Percentiles rank a stretch among this genome's conserved stretches.
Evolutionary conservation across 2,329 filamentous ascomycete genomes (phyloP).

Genomic region (Sclerotinia minor): DNA sequence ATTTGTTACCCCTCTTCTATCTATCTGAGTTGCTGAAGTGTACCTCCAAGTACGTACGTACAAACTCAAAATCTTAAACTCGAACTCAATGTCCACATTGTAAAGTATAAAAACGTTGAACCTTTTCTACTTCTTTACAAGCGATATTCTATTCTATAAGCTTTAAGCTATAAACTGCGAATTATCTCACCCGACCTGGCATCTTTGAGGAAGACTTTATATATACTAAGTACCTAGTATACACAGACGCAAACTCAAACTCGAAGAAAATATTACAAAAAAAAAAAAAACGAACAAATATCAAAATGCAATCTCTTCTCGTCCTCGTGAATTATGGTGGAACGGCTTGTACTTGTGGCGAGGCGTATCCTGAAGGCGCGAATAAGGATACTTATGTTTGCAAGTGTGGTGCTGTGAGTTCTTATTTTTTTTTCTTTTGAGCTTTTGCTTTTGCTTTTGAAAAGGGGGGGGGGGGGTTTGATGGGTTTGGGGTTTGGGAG

Average conservation of each 20-base stretch:
- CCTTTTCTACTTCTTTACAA: not conserved
- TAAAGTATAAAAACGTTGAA: not conserved
- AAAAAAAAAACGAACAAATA: too few relatives aligned
- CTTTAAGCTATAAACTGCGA: too few relatives aligned
- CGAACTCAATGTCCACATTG: not conserved
- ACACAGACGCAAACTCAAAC: not conserved
- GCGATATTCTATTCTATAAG: too few relatives aligned
- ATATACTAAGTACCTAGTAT: not conserved
- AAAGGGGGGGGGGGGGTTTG: too few relatives aligned
- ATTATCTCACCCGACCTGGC: too few relatives aligned
- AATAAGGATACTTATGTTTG: conserved; percentile 22
- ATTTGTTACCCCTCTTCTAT: too few relatives aligned
- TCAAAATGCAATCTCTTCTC: conserved; percentile 10
- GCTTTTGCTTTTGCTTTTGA: too few relatives aligned
- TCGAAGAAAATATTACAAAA: not conserved
- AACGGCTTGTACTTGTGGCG: conserved; percentile 11
- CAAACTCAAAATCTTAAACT: too few relatives aligned
- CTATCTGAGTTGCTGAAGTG: too few relatives aligned
- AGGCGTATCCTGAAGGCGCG: conserved; percentile 12
- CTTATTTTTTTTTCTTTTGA: too few relatives aligned
- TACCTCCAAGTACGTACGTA: too few relatives aligned
- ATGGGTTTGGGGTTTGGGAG: too few relatives aligned
- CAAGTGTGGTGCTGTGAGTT: conserved; percentile 13
- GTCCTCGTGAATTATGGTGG: conserved; percentile 14
- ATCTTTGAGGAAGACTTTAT: not conserved